A percentile compares a stretch with the other conserved stretches of the same genome.
phyloP scores from a whole-genome alignment of 2,329 filamentous ascomycete genomes.

The Dendrostoma leiphaemia region DNA sequence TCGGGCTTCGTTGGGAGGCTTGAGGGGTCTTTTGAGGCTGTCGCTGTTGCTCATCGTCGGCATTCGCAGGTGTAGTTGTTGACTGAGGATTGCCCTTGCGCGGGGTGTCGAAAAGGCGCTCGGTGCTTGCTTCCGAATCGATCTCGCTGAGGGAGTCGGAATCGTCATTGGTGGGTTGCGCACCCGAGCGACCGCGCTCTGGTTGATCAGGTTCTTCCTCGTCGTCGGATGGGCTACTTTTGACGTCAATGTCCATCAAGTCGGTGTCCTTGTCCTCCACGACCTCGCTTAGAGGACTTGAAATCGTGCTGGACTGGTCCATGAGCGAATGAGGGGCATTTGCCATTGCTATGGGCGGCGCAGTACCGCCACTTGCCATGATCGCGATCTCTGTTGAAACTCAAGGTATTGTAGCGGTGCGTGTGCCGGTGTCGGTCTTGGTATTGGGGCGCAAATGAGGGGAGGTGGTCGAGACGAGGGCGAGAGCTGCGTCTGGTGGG shows the following conservation, averaged over 20 bases:
- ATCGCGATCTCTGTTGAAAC: background rate
- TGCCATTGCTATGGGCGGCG: conserved; percentile 47
- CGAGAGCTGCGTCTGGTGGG: too few species aligned
- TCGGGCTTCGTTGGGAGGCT: conserved; percentile 66
- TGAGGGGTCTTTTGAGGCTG: conserved; percentile 48
- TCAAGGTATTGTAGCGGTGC: background rate
- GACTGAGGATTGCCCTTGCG: conserved; percentile 42
- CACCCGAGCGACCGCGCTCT: conserved; percentile 16
- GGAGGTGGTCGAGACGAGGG: too few species aligned
- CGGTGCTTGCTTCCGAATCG: conserved; percentile 87
- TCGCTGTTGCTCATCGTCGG: conserved; percentile 32
- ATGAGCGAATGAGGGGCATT: conserved; percentile 46
- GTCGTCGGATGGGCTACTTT: conserved; percentile 18
- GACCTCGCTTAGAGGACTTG: conserved; percentile 90
- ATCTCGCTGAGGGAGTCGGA: conserved; percentile 53
- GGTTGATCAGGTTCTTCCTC: conserved; percentile 26
- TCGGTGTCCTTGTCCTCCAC: conserved; percentile 71
- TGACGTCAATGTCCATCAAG: conserved; percentile 52
- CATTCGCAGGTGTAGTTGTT: background rate
- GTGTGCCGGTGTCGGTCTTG: conserved; percentile 1
- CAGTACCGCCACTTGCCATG: conserved; percentile 52
- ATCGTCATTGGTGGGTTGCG: conserved; percentile 29
- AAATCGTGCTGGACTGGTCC: conserved; percentile 68
- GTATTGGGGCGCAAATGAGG: conserved; percentile 15
- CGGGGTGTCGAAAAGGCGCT: conserved; percentile 88